Conservation (phyloP, 2,329 filamentous ascomycete genomes). For the Fusarium bulbicola region DNA sequence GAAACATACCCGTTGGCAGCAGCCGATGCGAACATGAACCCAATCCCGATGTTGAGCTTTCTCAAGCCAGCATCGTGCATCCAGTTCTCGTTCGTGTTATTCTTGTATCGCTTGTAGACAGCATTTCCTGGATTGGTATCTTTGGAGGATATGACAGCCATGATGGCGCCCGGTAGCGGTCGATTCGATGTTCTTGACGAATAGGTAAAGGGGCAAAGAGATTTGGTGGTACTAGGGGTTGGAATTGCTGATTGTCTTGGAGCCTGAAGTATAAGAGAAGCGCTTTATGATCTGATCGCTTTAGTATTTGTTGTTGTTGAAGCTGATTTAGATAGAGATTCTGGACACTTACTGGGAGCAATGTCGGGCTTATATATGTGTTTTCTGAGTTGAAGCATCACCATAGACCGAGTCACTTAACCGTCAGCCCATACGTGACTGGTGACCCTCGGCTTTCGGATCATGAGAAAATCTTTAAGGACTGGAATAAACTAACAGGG, state of each 20-base stretch:
- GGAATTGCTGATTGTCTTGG: neutral
- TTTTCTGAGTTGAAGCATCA: neutral
- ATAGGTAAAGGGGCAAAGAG: neutral
- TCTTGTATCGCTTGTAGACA: slow-evolving; percentile 14
- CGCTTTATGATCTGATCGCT: neutral
- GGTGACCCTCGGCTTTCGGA: neutral
- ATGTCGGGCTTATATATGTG: slow-evolving; percentile 6
- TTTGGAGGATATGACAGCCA: neutral
- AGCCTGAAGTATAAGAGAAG: neutral
- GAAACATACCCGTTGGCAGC: slow-evolving; percentile 14
- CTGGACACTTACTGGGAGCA: neutral
- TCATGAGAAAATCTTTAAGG: neutral
- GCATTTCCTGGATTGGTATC: neutral
- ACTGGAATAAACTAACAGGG: neutral
- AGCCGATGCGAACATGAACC: slow-evolving; percentile 20
- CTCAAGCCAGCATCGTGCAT: slow-evolving; percentile 13
- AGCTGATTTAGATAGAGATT: neutral
- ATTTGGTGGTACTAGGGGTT: neutral
- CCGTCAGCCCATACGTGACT: neutral
- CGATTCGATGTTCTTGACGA: neutral
- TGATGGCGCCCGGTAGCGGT: neutral
- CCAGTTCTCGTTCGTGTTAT: slow-evolving; percentile 25
- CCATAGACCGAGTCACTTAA: neutral
- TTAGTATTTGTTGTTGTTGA: neutral
- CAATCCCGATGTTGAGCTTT: slow-evolving; percentile 16